Percentiles rank a stretch among this genome's conserved stretches.
Conservation (phyloP, 768 basidiomycete genomes). For the Wakefieldia striispora region DNA sequence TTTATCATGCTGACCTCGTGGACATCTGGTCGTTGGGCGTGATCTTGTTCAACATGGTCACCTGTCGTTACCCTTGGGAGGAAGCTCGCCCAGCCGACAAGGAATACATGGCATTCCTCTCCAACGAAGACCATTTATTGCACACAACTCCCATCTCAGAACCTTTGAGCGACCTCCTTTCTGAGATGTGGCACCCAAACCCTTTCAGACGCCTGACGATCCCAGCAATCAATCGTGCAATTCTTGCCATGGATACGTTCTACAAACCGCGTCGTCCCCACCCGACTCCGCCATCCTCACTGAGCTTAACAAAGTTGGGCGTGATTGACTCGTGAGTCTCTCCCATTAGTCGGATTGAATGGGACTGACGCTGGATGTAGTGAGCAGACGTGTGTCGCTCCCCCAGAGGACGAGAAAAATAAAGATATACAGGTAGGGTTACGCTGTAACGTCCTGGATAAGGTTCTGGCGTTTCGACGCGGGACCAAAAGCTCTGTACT, state of each 20-base stretch:
- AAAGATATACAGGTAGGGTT: background rate
- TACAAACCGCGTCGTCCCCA: background rate
- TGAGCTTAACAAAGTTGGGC: background rate
- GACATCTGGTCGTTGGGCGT: conserved; percentile 78
- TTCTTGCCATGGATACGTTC: background rate
- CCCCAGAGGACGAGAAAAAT: background rate
- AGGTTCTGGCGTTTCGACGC: no score
- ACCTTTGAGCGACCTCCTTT: conserved; percentile 1
- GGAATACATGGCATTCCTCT: background rate
- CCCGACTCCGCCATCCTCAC: no score
- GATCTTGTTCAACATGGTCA: conserved; percentile 79
- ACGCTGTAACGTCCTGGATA: no score
- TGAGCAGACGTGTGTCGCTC: background rate
- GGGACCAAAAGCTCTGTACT: no score
- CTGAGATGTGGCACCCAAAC: conserved; percentile 1
- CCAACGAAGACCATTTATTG: conserved; percentile 2
- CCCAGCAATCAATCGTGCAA: background rate
- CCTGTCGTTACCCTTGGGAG: conserved; percentile 34
- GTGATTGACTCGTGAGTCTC: background rate
- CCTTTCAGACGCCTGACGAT: background rate
- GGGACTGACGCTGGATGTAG: background rate
- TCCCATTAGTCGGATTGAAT: background rate
- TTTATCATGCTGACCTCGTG: conserved; percentile 13
- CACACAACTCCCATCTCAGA: conserved; percentile 2
- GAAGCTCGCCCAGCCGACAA: background rate